phyloP scores from a whole-genome alignment of 2,329 filamentous ascomycete genomes.

The Aspergillus caelatus region DNA sequence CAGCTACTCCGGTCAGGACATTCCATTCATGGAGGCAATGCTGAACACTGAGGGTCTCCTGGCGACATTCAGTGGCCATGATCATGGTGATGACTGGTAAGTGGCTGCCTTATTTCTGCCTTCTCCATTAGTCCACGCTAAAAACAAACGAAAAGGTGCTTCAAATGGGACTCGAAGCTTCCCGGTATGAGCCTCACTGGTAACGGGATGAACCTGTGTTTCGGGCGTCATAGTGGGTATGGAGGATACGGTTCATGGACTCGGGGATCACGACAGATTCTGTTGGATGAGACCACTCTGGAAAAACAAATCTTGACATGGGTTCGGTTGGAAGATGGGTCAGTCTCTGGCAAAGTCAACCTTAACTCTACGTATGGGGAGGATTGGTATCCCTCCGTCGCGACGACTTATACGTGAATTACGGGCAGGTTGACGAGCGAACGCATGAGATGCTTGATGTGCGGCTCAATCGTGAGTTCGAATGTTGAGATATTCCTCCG shows the following conservation, averaged over 20 bases:
- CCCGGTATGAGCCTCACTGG: constrained; percentile 39
- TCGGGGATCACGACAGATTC: constrained; percentile 62
- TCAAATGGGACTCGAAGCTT: constrained; percentile 40
- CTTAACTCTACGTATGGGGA: constrained; percentile 54
- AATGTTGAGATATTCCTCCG: too few species aligned
- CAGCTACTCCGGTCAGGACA: constrained; percentile 49
- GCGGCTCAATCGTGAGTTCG: too few species aligned
- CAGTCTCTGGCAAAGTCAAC: constrained; percentile 54
- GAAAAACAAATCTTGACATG: constrained; percentile 55
- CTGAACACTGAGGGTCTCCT: constrained; percentile 58
- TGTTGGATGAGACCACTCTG: constrained; percentile 50
- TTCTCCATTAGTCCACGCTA: background rate
- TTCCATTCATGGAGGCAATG: constrained; percentile 65
- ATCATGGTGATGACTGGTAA: constrained; percentile 67
- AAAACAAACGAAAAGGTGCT: constrained; percentile 32
- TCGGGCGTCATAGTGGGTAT: constrained; percentile 69
- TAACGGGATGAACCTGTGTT: constrained; percentile 55
- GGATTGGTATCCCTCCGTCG: background rate
- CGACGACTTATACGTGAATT: too few species aligned
- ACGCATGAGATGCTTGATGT: too few species aligned
- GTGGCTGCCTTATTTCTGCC: constrained; percentile 16
- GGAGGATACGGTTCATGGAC: constrained; percentile 70
- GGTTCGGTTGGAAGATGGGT: constrained; percentile 62
- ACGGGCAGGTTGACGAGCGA: too few species aligned
- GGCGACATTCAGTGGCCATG: constrained; percentile 66